Evolutionary conservation across 148 eudicot genomes (phyloP).

Genomic region (Arbutus unedo): DNA sequence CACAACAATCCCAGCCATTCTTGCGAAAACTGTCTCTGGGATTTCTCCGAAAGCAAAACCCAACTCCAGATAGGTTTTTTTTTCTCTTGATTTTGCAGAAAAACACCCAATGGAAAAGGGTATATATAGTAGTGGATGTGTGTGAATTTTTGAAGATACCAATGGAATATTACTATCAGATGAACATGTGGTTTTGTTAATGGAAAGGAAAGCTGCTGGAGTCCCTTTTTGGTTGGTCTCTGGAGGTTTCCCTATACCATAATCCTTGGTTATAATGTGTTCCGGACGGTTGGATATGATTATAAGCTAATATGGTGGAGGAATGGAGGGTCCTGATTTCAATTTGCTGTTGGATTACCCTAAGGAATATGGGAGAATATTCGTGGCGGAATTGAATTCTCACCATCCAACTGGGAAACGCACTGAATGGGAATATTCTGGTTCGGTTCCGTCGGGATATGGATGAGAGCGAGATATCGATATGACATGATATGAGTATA

Average conservation of each 20-base stretch:
- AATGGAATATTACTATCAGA: slow-evolving; percentile 27
- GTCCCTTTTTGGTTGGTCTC: background rate
- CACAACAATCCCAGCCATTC: slow-evolving; percentile 52
- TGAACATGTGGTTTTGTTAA: background rate
- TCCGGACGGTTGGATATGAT: background rate
- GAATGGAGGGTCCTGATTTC: too few species aligned
- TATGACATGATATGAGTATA: too few species aligned
- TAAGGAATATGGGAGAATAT: slow-evolving; percentile 3
- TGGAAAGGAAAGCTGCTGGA: background rate
- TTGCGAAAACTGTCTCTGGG: background rate
- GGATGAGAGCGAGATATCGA: too few species aligned
- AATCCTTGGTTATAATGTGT: background rate
- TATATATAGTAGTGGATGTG: slow-evolving; percentile 14
- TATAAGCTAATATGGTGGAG: too few species aligned
- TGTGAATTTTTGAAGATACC: slow-evolving; percentile 22
- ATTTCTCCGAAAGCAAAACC: background rate
- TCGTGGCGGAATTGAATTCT: background rate
- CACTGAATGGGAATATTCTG: too few species aligned
- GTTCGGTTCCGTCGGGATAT: too few species aligned
- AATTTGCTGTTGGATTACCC: background rate
- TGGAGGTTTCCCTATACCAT: background rate
- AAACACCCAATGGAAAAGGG: background rate
- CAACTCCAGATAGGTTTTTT: too few species aligned
- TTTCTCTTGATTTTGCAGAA: background rate
- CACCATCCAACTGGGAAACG: background rate